Percentiles rank a stretch among this genome's conserved stretches.
phyloP scores from a whole-genome alignment of 2,329 filamentous ascomycete species.

The Hypoxylon sp. region DNA sequence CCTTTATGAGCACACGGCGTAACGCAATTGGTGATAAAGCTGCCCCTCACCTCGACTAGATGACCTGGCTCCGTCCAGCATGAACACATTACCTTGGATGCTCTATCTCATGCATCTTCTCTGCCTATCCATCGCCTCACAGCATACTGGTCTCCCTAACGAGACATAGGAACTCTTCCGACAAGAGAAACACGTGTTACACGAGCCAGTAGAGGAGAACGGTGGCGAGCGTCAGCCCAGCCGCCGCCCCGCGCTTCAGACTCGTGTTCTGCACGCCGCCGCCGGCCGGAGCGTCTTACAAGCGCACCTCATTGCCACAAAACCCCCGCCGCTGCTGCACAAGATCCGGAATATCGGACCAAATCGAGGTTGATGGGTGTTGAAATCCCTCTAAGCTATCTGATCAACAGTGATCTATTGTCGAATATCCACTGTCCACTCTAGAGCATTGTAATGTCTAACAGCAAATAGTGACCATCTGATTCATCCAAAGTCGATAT shows the following conservation, averaged over 20 bases:
- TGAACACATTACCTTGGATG: neutral
- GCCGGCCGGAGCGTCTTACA: conserved; percentile 54
- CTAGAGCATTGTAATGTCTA: no score
- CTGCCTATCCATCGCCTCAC: neutral
- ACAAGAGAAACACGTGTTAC: neutral
- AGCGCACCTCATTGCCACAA: conserved; percentile 62
- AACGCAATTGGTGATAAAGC: conserved; percentile 4
- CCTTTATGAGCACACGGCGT: neutral
- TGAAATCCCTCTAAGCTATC: no score
- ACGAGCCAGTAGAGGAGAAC: neutral
- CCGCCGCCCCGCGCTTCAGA: conserved; percentile 42
- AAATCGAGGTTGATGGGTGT: no score
- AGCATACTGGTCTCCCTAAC: neutral
- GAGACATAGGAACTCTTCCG: neutral
- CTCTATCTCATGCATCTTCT: neutral
- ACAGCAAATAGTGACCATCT: no score
- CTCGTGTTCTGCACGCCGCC: conserved; percentile 62
- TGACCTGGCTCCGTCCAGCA: conserved; percentile 4
- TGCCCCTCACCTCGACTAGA: conserved; percentile 11
- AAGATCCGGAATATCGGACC: no score
- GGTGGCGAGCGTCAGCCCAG: conserved; percentile 5
- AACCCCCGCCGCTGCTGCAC: conserved; percentile 62
- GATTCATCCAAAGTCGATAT: no score
- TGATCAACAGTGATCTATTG: no score
- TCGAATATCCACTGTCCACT: no score